Conservation (phyloP, 176 grass and related monocot species). For the Musa troglodytarum region DNA sequence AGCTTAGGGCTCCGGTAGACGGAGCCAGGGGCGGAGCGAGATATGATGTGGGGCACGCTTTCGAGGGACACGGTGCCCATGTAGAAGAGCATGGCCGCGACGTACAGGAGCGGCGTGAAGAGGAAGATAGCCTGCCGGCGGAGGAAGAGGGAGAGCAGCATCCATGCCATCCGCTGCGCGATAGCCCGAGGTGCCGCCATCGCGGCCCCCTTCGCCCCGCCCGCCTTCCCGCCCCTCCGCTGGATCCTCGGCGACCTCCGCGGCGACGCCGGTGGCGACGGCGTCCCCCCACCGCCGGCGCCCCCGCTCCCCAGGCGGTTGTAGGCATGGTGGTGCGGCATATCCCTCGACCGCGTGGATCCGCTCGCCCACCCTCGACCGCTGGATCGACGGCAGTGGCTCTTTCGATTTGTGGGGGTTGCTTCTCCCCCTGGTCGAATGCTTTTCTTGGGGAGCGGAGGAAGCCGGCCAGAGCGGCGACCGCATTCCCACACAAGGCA, state of each 20-base stretch:
- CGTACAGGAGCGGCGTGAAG: constrained; percentile 89
- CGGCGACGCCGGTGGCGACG: constrained; percentile 61
- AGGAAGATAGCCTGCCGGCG: constrained; percentile 92
- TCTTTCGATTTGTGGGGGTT: background rate
- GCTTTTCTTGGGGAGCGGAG: background rate
- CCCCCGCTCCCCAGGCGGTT: constrained; percentile 56
- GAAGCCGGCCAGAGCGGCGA: background rate
- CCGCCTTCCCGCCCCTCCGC: constrained; percentile 34
- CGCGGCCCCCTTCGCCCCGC: background rate
- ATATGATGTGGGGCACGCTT: constrained; percentile 74
- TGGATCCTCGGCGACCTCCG: constrained; percentile 41
- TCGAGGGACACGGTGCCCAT: constrained; percentile 94
- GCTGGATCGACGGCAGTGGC: background rate
- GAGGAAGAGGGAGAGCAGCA: constrained; percentile 53
- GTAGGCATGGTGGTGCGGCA: constrained; percentile 50
- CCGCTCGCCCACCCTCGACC: background rate
- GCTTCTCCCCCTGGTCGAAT: background rate
- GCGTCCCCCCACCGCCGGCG: constrained; percentile 19
- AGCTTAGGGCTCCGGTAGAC: constrained; percentile 86
- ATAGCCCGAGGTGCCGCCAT: constrained; percentile 16
- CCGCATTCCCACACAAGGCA: background rate
- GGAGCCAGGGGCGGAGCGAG: constrained; percentile 61
- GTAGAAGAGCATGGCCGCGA: constrained; percentile 75
- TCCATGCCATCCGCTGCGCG: constrained; percentile 37
- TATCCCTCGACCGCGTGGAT: background rate